Base-by-base conservation (phyloP, 2,329 filamentous ascomycete species). In the Apiospora rasikravindrae region DNA sequence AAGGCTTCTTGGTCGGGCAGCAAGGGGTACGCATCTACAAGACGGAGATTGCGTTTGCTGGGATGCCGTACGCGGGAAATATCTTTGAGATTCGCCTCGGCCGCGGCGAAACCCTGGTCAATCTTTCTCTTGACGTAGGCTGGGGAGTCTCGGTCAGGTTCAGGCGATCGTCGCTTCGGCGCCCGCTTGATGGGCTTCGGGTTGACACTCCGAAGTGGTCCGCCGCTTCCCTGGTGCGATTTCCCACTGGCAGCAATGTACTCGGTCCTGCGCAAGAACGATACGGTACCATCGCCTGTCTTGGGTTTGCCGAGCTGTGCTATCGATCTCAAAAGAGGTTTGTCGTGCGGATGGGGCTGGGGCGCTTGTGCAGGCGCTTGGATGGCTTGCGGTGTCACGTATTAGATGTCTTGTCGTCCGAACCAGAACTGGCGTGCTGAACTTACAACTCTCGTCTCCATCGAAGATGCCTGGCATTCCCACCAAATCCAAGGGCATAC, bases 401-500 rank as follows among this genome's bases (percentile, higher is more conserved):
- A 73, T 79, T 44, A 61, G 72, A 10, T 24, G 11, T 64, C 57
- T 64, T n/a, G 57, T 24, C 33, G 10, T 37, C 79, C 47, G 77
- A 74, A 70, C 19, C 67, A 22, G 19, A 22, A 40, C n/a, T 13
- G 33, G 5, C 19, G 22, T 68, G 40, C 26, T 8, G 53, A 72
- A 84, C 87, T 81, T 87, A 98, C 95, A 94, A 84, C 93, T 93
- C 86, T 98, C 96, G 81, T 98, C 95, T 72, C 95, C 96, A 78
- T 98, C 92, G 79, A 98, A 98, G 72, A 98, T 92, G 42, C 95
- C 95, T 8, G 96, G 96, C 85, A 98, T 94, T 78, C 96, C 96
- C 72, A 98, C 93, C 77, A 99, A 85, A 81, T 98, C 96, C 80
- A 99, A 91, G 73, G 95, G 95, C 96, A 99, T 98, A 72, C 96